Evolutionary conservation across 352 stramenopile genomes (phyloP), one percentile per base, ranked within the genome.

Genomic region (Pythium diclinum): DNA sequence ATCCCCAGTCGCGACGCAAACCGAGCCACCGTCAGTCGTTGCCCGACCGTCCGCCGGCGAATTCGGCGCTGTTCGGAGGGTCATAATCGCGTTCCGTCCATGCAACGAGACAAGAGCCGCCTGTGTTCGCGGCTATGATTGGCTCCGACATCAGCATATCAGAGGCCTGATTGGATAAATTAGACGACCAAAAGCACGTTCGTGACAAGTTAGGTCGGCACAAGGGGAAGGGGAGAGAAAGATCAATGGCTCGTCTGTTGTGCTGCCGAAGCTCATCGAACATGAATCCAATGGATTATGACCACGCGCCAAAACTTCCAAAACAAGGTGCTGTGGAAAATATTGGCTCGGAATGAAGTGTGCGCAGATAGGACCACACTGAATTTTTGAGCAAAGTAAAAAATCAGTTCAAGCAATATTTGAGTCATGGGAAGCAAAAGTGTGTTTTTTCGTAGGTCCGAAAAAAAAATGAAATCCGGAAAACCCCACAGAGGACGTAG

Each of bases 101-200:
- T 33, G 46, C 19, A 53, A 33, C 46, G 46, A 53, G 46, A 53
- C 46, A 53, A n/a, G 46, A 53, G 19, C 46, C 46, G 46, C 46
- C 46, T 16, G 3, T 33, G 46, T 53, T 53, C 46, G 46, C 19
- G 19, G 46, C 46, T 16, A 3, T 53, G 46, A 53, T 53, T 53
- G 46, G 46, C 8, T 53, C 46, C n/a, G 46, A 53, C 19, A 4
- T 25, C 8, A 8, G 16, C 19, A 53, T 33, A 23, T 19, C 2
- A 3, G 16, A 6, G 3, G 3, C 6, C 6, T 48, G 40, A 48
- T 48, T 48, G 40, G 40, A 21, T 48, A 16, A 48, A 48, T 46
- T 46, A 6, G 38, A 46, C 10, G 10, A 6, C 38, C 10, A 46
- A 46, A 6, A 5, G 5, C 21, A 19, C 40, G 16, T 9, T 1